Base-by-base conservation (phyloP, 495 filamentous ascomycete species). In the Gamarada debralockiae region DNA sequence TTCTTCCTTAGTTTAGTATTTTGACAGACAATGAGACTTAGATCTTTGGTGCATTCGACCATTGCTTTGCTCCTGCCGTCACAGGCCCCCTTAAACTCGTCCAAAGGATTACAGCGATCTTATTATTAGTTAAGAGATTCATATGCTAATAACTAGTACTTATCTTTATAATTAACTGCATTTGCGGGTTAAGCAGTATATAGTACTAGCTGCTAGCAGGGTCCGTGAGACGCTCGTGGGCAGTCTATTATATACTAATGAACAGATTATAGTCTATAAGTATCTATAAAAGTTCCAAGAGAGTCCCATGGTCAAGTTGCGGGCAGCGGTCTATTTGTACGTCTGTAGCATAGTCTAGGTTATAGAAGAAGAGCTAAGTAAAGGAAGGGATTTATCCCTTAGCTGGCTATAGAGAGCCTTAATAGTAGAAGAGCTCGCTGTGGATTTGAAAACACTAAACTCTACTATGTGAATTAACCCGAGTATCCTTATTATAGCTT, bases 261-360 rank as follows among this genome's bases (percentile, higher is more conserved):
- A 42, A 55, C 7, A 45, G 36, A 18, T 55, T 55, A 41, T 44
- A 41, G 24, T 17, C 44, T n/a, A 18, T 48, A 48, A 55, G 34
- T 24, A 55, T 48, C 12, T 41, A 13, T 20, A 17, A 15, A 10
- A 48, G 44, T 10, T 33, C n/a, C 3, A 3, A 29, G 4, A 48
- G 25, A 24, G 33, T 20, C 23, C 10, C 17, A 13, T n/a, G 44
- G 17, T 48, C 44, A 17, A 48, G 44, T 3, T 3, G 3, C n/a
- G 44, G 25, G 17, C 10, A 33, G 6, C 10, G 15, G 24, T 29
- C 5, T 23, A 48, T 3, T 18, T 24, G 44, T n/a, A 34, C 20
- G 20, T 48, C 20, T n/a, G n/a, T 29, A 3, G 25, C 25, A 18
- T 31, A 48, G 10, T 29, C 24, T 5, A 18, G 44, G 25, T 48